A percentile compares a stretch with the other conserved stretches of the same genome.
Conservation (phyloP, 2,329 filamentous ascomycete species). For the Emmonsiellopsis sp. region DNA sequence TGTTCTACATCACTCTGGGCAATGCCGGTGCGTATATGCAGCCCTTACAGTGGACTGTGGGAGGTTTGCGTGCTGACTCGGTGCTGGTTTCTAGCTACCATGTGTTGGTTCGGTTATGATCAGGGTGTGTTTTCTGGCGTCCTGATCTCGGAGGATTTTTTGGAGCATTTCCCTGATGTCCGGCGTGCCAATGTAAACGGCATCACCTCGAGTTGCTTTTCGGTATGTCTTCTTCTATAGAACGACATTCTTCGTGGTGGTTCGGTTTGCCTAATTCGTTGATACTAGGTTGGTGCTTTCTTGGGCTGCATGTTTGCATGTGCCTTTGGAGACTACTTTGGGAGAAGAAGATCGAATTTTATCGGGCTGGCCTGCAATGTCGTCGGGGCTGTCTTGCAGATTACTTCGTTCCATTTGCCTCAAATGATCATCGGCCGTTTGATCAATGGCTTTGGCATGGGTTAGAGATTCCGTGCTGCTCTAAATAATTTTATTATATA, state of each 20-base stretch:
- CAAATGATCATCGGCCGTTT: conserved; percentile 15
- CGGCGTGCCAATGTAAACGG: background rate
- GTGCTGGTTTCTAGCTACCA: background rate
- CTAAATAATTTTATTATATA: background rate
- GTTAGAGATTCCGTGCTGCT: background rate
- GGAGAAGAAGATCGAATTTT: conserved; percentile 16
- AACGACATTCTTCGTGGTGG: background rate
- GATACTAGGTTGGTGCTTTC: background rate
- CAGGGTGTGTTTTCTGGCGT: background rate
- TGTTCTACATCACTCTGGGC: conserved; percentile 2
- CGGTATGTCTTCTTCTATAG: background rate
- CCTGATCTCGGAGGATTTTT: background rate
- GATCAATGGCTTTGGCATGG: conserved; percentile 9
- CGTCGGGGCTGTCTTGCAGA: conserved; percentile 14
- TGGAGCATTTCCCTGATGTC: background rate
- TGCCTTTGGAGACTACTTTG: conserved; percentile 11
- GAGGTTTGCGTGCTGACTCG: background rate
- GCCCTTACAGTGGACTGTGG: background rate
- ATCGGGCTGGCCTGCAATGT: conserved; percentile 15
- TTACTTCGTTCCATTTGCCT: conserved; percentile 10
- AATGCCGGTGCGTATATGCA: background rate
- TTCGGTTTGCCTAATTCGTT: too few relatives aligned
- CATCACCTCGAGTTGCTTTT: conserved; percentile 3
- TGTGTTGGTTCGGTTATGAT: conserved; percentile 3
- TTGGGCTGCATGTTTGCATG: background rate